These are phyloP conservation scores for Talaromyces nanjingensis DNA, from an alignment of 495 filamentous ascomycete species.

Conservation along the genomic window DNA sequence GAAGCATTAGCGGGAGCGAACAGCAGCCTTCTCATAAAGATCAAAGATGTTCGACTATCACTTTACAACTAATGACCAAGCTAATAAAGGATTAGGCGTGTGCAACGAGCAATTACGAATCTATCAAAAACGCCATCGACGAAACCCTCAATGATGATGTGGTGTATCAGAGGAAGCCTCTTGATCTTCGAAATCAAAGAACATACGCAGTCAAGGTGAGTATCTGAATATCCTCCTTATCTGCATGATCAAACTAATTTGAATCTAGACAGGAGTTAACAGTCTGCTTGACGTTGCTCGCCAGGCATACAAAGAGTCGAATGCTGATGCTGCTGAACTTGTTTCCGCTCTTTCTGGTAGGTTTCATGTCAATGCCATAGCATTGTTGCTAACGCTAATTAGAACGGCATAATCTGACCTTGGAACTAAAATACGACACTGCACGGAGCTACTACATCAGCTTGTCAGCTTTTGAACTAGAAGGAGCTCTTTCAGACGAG, in stretches of 20 bases:
- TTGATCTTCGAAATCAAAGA: slow-evolving; percentile 86
- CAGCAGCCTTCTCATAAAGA: slow-evolving; percentile 57
- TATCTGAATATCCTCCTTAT: neutral
- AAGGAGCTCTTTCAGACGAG: slow-evolving; percentile 56
- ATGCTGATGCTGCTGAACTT: slow-evolving; percentile 65
- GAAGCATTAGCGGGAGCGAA: slow-evolving; percentile 60
- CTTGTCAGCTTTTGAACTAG: slow-evolving; percentile 56
- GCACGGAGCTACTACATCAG: slow-evolving; percentile 74
- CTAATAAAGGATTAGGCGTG: slow-evolving; percentile 46
- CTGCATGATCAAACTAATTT: slow-evolving; percentile 8
- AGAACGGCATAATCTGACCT: slow-evolving; percentile 52
- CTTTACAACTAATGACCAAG: neutral
- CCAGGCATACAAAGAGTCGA: slow-evolving; percentile 79
- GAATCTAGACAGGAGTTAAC: slow-evolving; percentile 65
- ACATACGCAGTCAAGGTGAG: slow-evolving; percentile 83
- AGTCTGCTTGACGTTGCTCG: slow-evolving; percentile 83
- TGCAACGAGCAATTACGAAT: slow-evolving; percentile 48
- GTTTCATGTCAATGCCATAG: slow-evolving; percentile 6
- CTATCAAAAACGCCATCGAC: slow-evolving; percentile 58
- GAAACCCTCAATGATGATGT: slow-evolving; percentile 75
- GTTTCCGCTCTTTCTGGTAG: slow-evolving; percentile 56
- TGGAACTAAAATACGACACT: slow-evolving; percentile 69
- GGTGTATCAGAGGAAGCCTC: slow-evolving; percentile 66
- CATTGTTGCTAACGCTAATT: slow-evolving; percentile 17
- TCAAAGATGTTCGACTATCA: slow-evolving; percentile 45